Conservation (phyloP, 116 monocot species). For the Dioscorea cayenensis region DNA sequence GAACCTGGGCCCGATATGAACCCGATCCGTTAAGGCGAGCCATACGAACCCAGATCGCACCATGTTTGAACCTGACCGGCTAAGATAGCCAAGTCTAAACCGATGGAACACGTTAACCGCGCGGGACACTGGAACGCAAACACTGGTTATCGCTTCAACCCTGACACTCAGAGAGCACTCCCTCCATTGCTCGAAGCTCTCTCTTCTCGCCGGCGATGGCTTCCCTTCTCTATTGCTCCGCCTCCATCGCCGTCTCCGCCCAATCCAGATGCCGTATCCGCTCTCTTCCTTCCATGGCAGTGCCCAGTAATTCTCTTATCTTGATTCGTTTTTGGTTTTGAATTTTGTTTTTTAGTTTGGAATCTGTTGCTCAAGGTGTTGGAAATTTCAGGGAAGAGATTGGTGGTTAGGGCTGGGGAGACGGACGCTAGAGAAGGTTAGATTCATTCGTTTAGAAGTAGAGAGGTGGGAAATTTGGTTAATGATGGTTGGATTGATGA, state of each 20-base stretch:
- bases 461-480: background rate
- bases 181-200: too few species aligned
- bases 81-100: too few species aligned
- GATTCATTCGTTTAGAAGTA: background rate
- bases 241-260: constrained; percentile 2
- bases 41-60: too few species aligned
- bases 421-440: constrained; percentile 41
- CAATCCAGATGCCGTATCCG: background rate
- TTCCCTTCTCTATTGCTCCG: background rate
- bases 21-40: too few species aligned
- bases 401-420: constrained; percentile 29
- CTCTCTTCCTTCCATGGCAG: background rate
- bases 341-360: background rate
- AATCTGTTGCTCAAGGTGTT: background rate
- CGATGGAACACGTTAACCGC: too few species aligned
- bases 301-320: background rate
- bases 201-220: background rate
- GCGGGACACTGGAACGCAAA: too few species aligned
- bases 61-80: too few species aligned
- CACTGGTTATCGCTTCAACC: too few species aligned
- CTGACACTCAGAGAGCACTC: background rate
- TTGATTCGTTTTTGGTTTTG: background rate
- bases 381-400: constrained; percentile 15
- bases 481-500: background rate
- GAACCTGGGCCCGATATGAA: too few species aligned